Percentiles rank a stretch among this genome's conserved stretches.
Evolutionary conservation across 2,329 filamentous ascomycete genomes (phyloP).

Genomic region (Fusarium staphyleae): DNA sequence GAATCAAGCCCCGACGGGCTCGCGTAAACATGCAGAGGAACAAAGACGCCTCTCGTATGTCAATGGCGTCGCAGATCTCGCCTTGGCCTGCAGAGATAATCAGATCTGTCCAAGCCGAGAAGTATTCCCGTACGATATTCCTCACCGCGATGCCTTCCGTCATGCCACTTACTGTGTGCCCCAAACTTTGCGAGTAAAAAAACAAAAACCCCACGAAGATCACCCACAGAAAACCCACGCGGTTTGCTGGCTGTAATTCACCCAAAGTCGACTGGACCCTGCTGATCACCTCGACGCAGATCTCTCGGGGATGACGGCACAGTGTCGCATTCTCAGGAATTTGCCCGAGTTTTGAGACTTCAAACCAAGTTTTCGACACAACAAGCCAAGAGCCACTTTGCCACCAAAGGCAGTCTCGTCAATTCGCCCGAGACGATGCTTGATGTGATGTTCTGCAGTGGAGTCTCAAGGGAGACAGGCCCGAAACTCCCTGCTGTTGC

Average conservation of each 20-base stretch:
- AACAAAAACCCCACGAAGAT: too few species aligned
- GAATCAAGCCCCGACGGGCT: slow-evolving; percentile 6
- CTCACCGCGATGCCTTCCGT: slow-evolving; percentile 7
- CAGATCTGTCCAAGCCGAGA: slow-evolving; percentile 3
- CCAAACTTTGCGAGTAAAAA: slow-evolving; percentile 10
- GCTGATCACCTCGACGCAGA: slow-evolving; percentile 35
- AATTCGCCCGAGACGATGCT: slow-evolving; percentile 11
- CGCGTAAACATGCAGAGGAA: not conserved
- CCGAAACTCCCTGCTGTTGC: slow-evolving; percentile 13
- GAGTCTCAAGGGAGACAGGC: slow-evolving; percentile 22
- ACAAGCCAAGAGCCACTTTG: slow-evolving; percentile 20
- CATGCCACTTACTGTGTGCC: slow-evolving; percentile 17
- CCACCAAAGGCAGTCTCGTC: slow-evolving; percentile 15
- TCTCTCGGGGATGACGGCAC: slow-evolving; percentile 21
- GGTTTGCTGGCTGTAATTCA: slow-evolving; percentile 23
- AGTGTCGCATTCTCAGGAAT: slow-evolving; percentile 14
- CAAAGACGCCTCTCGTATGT: slow-evolving; percentile 23
- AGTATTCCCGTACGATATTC: slow-evolving; percentile 14
- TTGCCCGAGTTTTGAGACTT: slow-evolving; percentile 16
- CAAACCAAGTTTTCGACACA: slow-evolving; percentile 31
- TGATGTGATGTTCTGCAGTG: slow-evolving; percentile 16
- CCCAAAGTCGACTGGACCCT: slow-evolving; percentile 26
- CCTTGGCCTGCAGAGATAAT: slow-evolving; percentile 7
- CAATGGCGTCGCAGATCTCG: slow-evolving; percentile 30
- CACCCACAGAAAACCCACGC: slow-evolving; percentile 4